Evolutionary conservation across 1,284 basidiomycete species (phyloP).

Genomic region (Pascua sp.): DNA sequence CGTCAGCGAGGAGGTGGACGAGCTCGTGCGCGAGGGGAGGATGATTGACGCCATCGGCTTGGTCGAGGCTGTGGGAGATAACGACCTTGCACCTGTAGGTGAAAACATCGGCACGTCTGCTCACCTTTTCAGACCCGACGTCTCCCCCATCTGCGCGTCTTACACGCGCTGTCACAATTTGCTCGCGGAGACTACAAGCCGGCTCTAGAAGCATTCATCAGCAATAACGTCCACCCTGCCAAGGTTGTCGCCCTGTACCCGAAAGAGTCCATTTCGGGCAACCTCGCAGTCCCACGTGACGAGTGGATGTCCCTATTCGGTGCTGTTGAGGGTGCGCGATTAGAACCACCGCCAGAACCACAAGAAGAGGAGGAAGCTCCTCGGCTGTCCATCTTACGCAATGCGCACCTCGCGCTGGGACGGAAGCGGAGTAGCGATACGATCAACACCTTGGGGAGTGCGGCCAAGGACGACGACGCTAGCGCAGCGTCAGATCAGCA

Average conservation of each 20-base stretch:
- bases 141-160: constrained; percentile 59
- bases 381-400: constrained; percentile 2
- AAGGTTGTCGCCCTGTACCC: constrained; percentile 90
- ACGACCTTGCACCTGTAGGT: constrained; percentile 65
- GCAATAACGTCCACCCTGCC: constrained; percentile 86
- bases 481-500: too few relatives aligned
- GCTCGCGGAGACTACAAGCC: constrained; percentile 48
- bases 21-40: constrained; percentile 66
- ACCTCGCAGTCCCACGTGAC: constrained; percentile 62
- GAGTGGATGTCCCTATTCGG: constrained; percentile 87
- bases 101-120: not conserved
- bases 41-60: constrained; percentile 79
- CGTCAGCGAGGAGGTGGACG: constrained; percentile 79
- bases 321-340: constrained; percentile 56
- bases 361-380: constrained; percentile 1
- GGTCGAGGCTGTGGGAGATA: constrained; percentile 63
- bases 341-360: constrained; percentile 29
- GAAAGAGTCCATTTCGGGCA: constrained; percentile 67
- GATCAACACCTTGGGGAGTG: constrained; percentile 15
- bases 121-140: constrained; percentile 27
- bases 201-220: constrained; percentile 83
- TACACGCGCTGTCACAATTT: constrained; percentile 76
- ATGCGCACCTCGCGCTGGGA: constrained; percentile 14
- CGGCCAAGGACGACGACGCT: not conserved
- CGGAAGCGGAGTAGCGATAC: constrained; percentile 42